Evolutionary conservation across 768 basidiomycete species (phyloP).

Genomic region (Macrolepiota albuminosa): DNA sequence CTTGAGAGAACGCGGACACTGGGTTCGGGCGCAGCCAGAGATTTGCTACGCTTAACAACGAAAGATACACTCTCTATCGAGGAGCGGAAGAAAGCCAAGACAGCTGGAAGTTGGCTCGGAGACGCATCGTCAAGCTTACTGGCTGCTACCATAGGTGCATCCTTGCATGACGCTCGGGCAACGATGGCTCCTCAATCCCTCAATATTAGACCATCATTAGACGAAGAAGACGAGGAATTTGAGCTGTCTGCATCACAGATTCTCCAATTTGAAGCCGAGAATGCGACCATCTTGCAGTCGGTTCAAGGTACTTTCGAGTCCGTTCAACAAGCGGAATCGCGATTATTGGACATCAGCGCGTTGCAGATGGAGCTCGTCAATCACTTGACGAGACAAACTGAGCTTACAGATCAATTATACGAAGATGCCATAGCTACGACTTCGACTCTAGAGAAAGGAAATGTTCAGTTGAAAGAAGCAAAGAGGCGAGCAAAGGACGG

Average conservation of each 20-base stretch:
- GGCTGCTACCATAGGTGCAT: slow-evolving; percentile 54
- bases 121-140: slow-evolving; percentile 53
- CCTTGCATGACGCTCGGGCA: slow-evolving; percentile 27
- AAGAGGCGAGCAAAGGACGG: slow-evolving; percentile 82
- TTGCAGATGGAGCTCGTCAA: slow-evolving; percentile 89
- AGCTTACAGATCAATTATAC: slow-evolving; percentile 89
- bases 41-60: slow-evolving; percentile 43
- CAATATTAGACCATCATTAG: slow-evolving; percentile 30
- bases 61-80: slow-evolving; percentile 20
- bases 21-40: slow-evolving; percentile 72
- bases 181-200: slow-evolving; percentile 17
- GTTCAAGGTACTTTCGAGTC: slow-evolving; percentile 85
- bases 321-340: slow-evolving; percentile 88
- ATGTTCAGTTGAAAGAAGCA: slow-evolving; percentile 86
- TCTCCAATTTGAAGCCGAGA: slow-evolving; percentile 90
- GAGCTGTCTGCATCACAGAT: slow-evolving; percentile 87
- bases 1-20: slow-evolving; percentile 79
- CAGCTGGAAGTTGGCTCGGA: slow-evolving; percentile 55
- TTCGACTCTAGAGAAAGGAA: slow-evolving; percentile 83
- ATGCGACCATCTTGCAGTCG: slow-evolving; percentile 75
- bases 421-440: slow-evolving; percentile 91
- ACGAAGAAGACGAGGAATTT: slow-evolving; percentile 73
- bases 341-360: slow-evolving; percentile 87
- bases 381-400: slow-evolving; percentile 86
- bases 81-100: slow-evolving; percentile 16